phyloP scores from a whole-genome alignment of 2,329 filamentous ascomycete genomes.

The Clarireedia hainanense region DNA sequence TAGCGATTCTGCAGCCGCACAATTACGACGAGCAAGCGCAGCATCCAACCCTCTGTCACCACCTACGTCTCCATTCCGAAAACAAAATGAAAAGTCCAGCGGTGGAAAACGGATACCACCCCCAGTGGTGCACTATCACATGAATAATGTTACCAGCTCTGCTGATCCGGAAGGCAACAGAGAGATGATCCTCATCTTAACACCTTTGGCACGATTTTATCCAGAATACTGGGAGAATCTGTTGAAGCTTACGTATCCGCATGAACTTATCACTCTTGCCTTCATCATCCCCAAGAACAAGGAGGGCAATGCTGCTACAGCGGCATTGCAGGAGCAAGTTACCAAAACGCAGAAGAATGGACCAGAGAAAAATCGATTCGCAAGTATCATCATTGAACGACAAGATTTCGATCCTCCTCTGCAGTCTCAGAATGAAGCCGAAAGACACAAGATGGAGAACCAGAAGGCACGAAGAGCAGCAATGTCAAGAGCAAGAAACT shows the following conservation, averaged over 20 bases:
- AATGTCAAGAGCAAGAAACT: constrained; percentile 92
- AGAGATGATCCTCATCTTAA: constrained; percentile 85
- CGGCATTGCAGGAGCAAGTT: constrained; percentile 76
- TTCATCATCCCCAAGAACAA: constrained; percentile 94
- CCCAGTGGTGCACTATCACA: constrained; percentile 84
- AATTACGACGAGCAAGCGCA: constrained; percentile 43
- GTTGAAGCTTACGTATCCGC: constrained; percentile 74
- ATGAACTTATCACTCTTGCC: constrained; percentile 87
- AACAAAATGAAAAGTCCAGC: constrained; percentile 45
- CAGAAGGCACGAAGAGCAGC: constrained; percentile 80
- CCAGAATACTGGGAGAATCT: constrained; percentile 94
- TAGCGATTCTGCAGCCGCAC: constrained; percentile 39
- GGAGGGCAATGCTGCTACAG: constrained; percentile 82
- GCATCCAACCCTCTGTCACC: constrained; percentile 66
- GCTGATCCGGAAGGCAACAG: constrained; percentile 65
- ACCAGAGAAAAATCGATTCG: constrained; percentile 73
- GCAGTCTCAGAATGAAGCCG: constrained; percentile 71
- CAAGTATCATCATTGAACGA: constrained; percentile 85
- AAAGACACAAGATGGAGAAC: constrained; percentile 85
- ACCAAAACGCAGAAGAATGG: constrained; percentile 73
- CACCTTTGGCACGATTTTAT: constrained; percentile 90
- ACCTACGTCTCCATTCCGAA: constrained; percentile 66
- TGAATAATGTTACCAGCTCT: constrained; percentile 90
- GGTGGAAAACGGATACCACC: constrained; percentile 55
- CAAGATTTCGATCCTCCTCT: constrained; percentile 89